phyloP scores from a whole-genome alignment of 176 grass and related monocot genomes.

The Phoenix dactylifera region DNA sequence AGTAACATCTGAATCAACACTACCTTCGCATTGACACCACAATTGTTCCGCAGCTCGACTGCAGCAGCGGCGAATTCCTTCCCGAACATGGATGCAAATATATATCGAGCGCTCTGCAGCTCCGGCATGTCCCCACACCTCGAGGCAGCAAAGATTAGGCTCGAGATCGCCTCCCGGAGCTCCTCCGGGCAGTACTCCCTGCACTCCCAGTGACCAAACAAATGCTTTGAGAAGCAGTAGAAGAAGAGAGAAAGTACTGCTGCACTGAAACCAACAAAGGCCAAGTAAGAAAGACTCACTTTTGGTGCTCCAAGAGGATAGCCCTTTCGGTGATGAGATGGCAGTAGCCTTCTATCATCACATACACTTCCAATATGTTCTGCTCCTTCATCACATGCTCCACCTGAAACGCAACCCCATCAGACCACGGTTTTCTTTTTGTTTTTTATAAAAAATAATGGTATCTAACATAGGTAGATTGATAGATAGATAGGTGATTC shows the following conservation, averaged over 20 bases:
- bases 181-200: constrained; percentile 58
- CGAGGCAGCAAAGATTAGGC: constrained; percentile 51
- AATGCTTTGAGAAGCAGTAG: too few relatives aligned
- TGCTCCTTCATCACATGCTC: constrained; percentile 79
- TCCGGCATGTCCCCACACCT: constrained; percentile 71
- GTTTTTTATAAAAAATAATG: too few relatives aligned
- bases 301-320: constrained; percentile 38
- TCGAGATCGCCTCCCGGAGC: constrained; percentile 72
- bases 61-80: constrained; percentile 45
- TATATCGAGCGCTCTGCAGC: constrained; percentile 45
- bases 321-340: constrained; percentile 39
- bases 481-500: too few relatives aligned
- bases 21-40: constrained; percentile 59
- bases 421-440: too few relatives aligned
- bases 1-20: too few relatives aligned
- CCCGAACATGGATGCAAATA: constrained; percentile 55
- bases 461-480: too few relatives aligned
- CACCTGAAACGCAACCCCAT: constrained; percentile 10
- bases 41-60: constrained; percentile 42
- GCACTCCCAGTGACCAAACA: too few relatives aligned
- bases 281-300: constrained; percentile 9
- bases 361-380: constrained; percentile 54
- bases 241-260: too few relatives aligned
- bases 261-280: not conserved
- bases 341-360: constrained; percentile 59